Evolutionary conservation across 768 basidiomycete genomes (phyloP).

Genomic region (Russula olivacea): DNA sequence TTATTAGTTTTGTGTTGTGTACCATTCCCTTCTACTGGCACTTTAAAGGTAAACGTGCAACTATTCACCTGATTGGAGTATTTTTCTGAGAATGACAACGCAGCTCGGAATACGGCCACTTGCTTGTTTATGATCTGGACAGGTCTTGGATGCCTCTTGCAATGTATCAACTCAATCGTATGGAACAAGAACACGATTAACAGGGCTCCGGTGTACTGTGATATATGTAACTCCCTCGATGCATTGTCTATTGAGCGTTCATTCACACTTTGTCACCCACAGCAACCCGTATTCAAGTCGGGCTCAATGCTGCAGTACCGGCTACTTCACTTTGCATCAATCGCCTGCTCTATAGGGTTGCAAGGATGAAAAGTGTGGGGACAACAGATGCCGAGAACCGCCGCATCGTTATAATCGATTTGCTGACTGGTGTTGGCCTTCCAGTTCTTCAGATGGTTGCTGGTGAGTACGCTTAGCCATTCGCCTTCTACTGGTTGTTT

Average conservation of each 20-base stretch:
- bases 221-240: not conserved
- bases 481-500: too few species aligned
- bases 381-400: constrained; percentile 21
- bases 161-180: not conserved
- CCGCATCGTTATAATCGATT: too few species aligned
- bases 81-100: too few species aligned
- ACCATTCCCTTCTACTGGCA: too few species aligned
- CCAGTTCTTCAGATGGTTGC: too few species aligned
- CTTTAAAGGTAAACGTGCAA: too few species aligned
- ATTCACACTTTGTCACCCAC: not conserved
- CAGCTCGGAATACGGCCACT: too few species aligned
- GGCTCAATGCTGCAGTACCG: constrained; percentile 34
- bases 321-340: constrained; percentile 40
- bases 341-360: constrained; percentile 44
- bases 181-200: not conserved
- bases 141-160: not conserved
- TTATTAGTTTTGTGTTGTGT: too few species aligned
- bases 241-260: not conserved
- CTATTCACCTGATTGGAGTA: too few species aligned
- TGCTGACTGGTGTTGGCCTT: too few species aligned
- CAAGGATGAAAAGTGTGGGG: constrained; percentile 32
- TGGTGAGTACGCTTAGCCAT: too few species aligned
- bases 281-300: constrained; percentile 40
- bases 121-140: too few species aligned
- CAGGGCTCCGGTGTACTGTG: not conserved